These are phyloP conservation scores for Coemansia sp. DNA, from an alignment of 192 early-diverging fungal genomes.

Conservation along the genomic window DNA sequence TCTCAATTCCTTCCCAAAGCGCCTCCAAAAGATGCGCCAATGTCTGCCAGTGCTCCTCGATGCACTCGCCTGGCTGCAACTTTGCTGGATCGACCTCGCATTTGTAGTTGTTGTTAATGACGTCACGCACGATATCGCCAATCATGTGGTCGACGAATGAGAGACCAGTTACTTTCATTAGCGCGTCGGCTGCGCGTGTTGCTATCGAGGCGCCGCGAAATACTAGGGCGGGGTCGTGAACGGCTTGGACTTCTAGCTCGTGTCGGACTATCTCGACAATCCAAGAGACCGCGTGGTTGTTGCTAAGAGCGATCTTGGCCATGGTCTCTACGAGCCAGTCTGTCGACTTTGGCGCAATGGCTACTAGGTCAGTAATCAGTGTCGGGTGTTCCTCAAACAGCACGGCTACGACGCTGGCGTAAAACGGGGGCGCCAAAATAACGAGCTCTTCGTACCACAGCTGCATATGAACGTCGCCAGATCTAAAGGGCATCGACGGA, in stretches of 20 bases:
- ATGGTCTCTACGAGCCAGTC: constrained; percentile 54
- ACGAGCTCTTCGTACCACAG: constrained; percentile 49
- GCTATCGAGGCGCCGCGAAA: constrained; percentile 64
- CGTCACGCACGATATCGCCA: constrained; percentile 60
- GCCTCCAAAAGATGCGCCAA: constrained; percentile 51
- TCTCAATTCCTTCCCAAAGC: constrained; percentile 57
- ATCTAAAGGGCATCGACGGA: constrained; percentile 36
- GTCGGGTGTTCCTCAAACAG: constrained; percentile 33
- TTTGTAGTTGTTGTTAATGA: constrained; percentile 52
- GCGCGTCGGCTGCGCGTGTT: constrained; percentile 66
- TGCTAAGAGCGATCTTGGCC: constrained; percentile 40
- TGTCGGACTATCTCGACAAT: constrained; percentile 34
- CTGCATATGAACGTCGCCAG: constrained; percentile 46
- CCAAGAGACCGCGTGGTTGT: constrained; percentile 24
- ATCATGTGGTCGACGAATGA: constrained; percentile 64
- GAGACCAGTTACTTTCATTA: constrained; percentile 67
- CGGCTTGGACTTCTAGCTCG: constrained; percentile 31
- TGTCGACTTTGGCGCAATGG: constrained; percentile 23
- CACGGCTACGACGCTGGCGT: constrained; percentile 17
- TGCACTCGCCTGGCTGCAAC: constrained; percentile 10
- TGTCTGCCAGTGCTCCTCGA: constrained; percentile 54
- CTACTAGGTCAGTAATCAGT: constrained; percentile 31
- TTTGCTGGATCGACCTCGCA: constrained; percentile 67
- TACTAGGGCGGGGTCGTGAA: constrained; percentile 44
- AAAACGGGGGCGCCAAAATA: constrained; percentile 24